A percentile compares a stretch with the other conserved stretches of the same genome.
These are phyloP conservation scores for Penicillium sp. DNA, from an alignment of 2,329 filamentous ascomycete genomes.

Conservation along the genomic window DNA sequence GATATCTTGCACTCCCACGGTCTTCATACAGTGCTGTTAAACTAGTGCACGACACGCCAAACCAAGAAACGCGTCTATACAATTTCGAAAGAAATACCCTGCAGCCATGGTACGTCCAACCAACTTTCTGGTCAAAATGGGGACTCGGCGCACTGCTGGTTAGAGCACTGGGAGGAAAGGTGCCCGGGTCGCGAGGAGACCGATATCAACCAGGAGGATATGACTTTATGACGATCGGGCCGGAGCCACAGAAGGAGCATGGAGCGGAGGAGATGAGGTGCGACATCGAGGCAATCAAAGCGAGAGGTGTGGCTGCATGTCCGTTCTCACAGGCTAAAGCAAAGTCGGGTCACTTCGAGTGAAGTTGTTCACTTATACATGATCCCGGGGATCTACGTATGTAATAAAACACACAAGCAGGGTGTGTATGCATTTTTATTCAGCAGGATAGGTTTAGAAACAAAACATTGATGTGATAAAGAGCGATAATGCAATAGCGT, in stretches of 20 bases:
- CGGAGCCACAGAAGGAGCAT: slow-evolving; percentile 14
- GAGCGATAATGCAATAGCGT: neutral
- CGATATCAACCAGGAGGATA: slow-evolving; percentile 18
- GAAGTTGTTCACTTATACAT: neutral
- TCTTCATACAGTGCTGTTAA: neutral
- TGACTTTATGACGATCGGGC: slow-evolving; percentile 20
- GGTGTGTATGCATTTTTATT: neutral
- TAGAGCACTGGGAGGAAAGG: slow-evolving; percentile 22
- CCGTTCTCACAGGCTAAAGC: slow-evolving; percentile 16
- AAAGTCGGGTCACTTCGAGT: slow-evolving; percentile 30
- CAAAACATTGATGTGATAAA: neutral
- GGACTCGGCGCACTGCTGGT: slow-evolving; percentile 16
- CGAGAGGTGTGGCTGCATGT: slow-evolving; percentile 14
- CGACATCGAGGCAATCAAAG: slow-evolving; percentile 14
- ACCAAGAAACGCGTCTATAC: slow-evolving; percentile 13
- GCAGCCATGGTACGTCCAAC: slow-evolving; percentile 30
- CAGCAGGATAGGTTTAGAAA: neutral
- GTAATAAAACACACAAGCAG: too few species aligned
- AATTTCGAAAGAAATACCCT: slow-evolving; percentile 13
- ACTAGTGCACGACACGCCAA: slow-evolving; percentile 5
- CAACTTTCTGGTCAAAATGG: slow-evolving; percentile 22
- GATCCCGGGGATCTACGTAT: too few species aligned
- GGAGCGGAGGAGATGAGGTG: slow-evolving; percentile 17
- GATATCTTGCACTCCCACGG: slow-evolving; percentile 11
- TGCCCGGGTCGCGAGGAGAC: slow-evolving; percentile 12